A percentile compares a stretch with the other conserved stretches of the same genome.
Conservation (phyloP, 2,329 filamentous ascomycete species). For the Aureobasidium uvarum region DNA sequence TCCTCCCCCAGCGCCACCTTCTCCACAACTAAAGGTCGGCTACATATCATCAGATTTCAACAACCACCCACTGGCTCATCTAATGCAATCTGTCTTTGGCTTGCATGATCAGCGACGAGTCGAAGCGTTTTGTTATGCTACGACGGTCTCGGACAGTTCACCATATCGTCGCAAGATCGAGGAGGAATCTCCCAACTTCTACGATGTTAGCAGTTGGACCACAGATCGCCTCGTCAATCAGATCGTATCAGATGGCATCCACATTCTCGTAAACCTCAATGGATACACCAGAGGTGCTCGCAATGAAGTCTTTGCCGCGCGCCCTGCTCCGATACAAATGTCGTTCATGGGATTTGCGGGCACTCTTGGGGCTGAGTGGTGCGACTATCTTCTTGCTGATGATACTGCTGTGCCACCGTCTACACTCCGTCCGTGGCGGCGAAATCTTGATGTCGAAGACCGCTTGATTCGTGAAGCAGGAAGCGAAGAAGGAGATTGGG, state of each 20-base stretch:
- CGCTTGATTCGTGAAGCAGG: conserved; percentile 62
- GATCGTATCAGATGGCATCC: conserved; percentile 82
- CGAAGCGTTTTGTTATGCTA: conserved; percentile 92
- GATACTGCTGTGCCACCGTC: conserved; percentile 77
- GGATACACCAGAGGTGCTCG: conserved; percentile 95
- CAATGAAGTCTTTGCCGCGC: conserved; percentile 94
- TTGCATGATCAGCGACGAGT: conserved; percentile 72
- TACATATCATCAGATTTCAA: conserved; percentile 99
- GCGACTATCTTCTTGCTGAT: conserved; percentile 93
- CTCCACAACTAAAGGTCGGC: conserved; percentile 81
- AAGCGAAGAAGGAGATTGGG: conserved; percentile 64
- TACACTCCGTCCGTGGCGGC: conserved; percentile 75
- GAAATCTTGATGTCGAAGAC: conserved; percentile 72
- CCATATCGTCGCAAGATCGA: conserved; percentile 91
- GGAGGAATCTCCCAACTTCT: conserved; percentile 83
- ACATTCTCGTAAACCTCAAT: conserved; percentile 96
- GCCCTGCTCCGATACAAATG: conserved; percentile 96
- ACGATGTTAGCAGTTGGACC: conserved; percentile 83
- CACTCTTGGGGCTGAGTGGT: conserved; percentile 95
- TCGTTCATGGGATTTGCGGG: conserved; percentile 99
- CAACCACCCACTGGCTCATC: conserved; percentile 91
- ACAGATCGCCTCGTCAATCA: conserved; percentile 80
- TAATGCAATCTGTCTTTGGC: conserved; percentile 99
- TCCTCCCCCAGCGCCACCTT: conserved; percentile 78
- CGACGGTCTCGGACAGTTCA: conserved; percentile 85